Conservation (phyloP, 495 filamentous ascomycete genomes). For the Neurospora intermedia region DNA sequence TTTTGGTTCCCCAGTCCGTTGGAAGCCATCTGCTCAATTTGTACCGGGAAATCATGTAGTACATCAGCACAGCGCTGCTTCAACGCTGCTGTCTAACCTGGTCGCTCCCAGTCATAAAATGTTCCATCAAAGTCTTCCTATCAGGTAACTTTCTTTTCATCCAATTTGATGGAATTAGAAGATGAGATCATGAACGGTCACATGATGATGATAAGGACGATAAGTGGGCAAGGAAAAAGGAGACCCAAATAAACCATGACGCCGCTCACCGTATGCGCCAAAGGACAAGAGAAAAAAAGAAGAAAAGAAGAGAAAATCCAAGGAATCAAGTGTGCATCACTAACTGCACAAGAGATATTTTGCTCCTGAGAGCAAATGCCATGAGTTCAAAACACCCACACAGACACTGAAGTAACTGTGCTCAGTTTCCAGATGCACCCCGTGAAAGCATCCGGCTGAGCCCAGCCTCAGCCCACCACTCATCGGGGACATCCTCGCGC, state of each 20-base stretch:
- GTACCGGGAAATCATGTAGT: neutral
- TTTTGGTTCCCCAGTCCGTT: neutral
- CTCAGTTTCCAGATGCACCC: slow-evolving; percentile 22
- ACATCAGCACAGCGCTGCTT: neutral
- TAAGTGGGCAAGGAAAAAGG: neutral
- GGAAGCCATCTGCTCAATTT: neutral
- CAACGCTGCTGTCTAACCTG: neutral
- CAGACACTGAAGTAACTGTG: neutral
- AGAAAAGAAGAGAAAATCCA: neutral
- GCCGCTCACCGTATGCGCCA: neutral
- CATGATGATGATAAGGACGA: neutral
- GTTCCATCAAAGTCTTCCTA: neutral
- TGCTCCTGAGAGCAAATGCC: neutral
- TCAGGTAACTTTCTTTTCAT: neutral
- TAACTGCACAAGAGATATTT: neutral
- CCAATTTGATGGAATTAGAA: neutral
- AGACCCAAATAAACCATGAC: neutral
- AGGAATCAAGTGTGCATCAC: neutral
- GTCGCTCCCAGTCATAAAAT: neutral
- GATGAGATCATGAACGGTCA: neutral
- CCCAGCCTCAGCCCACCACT: slow-evolving; percentile 67
- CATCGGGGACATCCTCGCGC: slow-evolving; percentile 61
- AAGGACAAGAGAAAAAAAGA: neutral
- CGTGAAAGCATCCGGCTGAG: slow-evolving; percentile 49
- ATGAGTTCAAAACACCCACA: neutral